Percentiles rank a stretch among this genome's conserved stretches.
These are phyloP conservation scores for Euphorbia pulcherrima DNA, from an alignment of 345 rosid species.

Conservation along the genomic window DNA sequence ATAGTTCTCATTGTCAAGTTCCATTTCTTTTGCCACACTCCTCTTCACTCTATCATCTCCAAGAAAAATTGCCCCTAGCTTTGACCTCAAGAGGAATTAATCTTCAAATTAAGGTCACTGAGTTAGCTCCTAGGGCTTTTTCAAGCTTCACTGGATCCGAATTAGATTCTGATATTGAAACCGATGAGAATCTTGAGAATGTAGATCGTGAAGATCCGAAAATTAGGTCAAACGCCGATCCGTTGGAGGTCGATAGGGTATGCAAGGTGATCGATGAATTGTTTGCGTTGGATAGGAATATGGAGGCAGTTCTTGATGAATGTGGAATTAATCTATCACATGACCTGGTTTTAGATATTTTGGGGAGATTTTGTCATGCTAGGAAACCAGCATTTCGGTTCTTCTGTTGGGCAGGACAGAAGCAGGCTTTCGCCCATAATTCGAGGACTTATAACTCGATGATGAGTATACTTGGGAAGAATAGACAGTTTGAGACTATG, in stretches of 20 bases:
- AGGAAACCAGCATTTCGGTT: conserved; percentile 83
- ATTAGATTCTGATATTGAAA: conserved; percentile 21
- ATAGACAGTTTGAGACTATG: conserved; percentile 83
- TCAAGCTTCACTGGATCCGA: conserved; percentile 31
- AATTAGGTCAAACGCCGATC: conserved; percentile 33
- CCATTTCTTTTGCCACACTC: conserved; percentile 61
- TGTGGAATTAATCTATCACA: conserved; percentile 48
- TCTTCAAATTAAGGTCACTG: not conserved
- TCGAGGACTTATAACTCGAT: conserved; percentile 69
- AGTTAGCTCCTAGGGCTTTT: conserved; percentile 14
- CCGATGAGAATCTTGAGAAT: conserved; percentile 5
- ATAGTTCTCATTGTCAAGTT: conserved; percentile 53
- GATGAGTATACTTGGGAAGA: conserved; percentile 73
- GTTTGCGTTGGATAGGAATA: conserved; percentile 71
- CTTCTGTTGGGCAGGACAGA: conserved; percentile 77
- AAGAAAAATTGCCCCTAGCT: conserved; percentile 40
- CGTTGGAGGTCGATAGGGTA: conserved; percentile 55
- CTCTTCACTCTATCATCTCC: conserved; percentile 51
- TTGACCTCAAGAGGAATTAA: not conserved
- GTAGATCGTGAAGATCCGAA: conserved; percentile 4
- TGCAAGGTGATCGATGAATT: conserved; percentile 89
- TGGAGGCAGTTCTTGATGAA: conserved; percentile 89
- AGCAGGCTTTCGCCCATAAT: conserved; percentile 54
- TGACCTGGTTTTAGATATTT: conserved; percentile 54
- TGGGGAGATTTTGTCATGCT: conserved; percentile 65